phyloP scores from a whole-genome alignment of 1,139 yeast genomes.

The Magnusiomyces magnusii region DNA sequence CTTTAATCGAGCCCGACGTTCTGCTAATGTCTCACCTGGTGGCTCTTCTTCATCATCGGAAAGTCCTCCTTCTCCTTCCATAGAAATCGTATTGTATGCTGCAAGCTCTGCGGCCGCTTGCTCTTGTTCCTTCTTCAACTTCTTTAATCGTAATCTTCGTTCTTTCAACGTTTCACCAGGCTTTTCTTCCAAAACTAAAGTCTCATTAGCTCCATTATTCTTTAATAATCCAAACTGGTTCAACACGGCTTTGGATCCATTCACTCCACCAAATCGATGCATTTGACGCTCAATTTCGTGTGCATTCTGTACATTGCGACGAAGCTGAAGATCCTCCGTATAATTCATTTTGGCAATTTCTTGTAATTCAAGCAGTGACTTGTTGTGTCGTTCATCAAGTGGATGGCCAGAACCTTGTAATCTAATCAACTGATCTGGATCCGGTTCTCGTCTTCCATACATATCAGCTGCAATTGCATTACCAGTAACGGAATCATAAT shows the following conservation, averaged over 20 bases:
- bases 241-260: slow-evolving; percentile 12
- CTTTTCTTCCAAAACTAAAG: slow-evolving; percentile 7
- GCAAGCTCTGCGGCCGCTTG: slow-evolving; percentile 24
- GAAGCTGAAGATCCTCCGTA: slow-evolving; percentile 25
- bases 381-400: slow-evolving; percentile 26
- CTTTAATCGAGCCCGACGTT: slow-evolving; percentile 31
- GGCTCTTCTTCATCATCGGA: slow-evolving; percentile 9
- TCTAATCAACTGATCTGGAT: slow-evolving; percentile 15
- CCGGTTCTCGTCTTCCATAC: slow-evolving; percentile 15
- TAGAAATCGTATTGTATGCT: slow-evolving; percentile 19
- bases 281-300: slow-evolving; percentile 17
- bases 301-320: slow-evolving; percentile 16
- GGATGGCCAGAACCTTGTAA: slow-evolving; percentile 25
- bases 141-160: slow-evolving; percentile 27
- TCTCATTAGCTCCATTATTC: not conserved
- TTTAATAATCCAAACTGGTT: slow-evolving; percentile 11
- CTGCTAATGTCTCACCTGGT: slow-evolving; percentile 29
- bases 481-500: slow-evolving; percentile 23
- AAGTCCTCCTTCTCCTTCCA: slow-evolving; percentile 15
- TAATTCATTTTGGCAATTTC: slow-evolving; percentile 31
- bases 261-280: slow-evolving; percentile 10
- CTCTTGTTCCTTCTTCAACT: slow-evolving; percentile 25
- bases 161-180: slow-evolving; percentile 27
- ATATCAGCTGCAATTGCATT: slow-evolving; percentile 17
- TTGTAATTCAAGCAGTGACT: slow-evolving; percentile 31